Base-by-base conservation (phyloP, 305 asterid species). In the Euphrasia arctica region DNA sequence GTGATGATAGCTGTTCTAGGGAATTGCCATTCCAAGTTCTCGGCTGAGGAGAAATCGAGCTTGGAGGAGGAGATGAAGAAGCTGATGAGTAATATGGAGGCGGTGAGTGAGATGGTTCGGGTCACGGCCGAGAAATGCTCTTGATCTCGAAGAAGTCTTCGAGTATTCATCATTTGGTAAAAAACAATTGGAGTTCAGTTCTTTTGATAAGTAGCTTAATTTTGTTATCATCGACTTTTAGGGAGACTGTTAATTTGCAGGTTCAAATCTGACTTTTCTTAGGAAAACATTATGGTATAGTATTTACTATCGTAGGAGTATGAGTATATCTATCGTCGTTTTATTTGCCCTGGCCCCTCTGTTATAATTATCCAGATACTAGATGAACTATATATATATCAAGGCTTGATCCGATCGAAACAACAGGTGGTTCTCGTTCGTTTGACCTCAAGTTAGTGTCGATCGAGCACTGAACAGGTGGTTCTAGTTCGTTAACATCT, bases 381-480 rank as follows among this genome's bases (percentile, higher is more conserved):
- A 18, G 22, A 18, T 18, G 22, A 18, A 18, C 22, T 18, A 18
- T 18, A 18, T 18, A 18, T 18, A 18, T 18, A 31, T 31, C 42
- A 36, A 36, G 42, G 7, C 42, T 36, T 4, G 42, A 36, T 6
- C 42, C 42, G 2, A 36, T 39, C 43, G 43, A 39, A 39, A 47
- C 0, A 47, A 4, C 1, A n/a, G 15, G 5, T 8, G 14, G 22
- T 47, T 47, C 18, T 47, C 15, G 52, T 11, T 47, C 52, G 7
- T 10, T 45, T 45, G 4, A 45, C 51, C 0, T 65, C 13, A 57
- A 48, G 45, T 80, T 76, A 86, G 71, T 86, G 92, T 48, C 77
- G 88, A 11, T 69, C 82, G 51, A 85, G 70, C 83, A 92, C 67
- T 77, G 78, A 65, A 91, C 87, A 66, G 81, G 77, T 47, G 77